A percentile compares a stretch with the other conserved stretches of the same genome.
These are phyloP conservation scores for Furcasterigmium furcatum DNA, from an alignment of 2,329 filamentous ascomycete genomes.

Conservation along the genomic window DNA sequence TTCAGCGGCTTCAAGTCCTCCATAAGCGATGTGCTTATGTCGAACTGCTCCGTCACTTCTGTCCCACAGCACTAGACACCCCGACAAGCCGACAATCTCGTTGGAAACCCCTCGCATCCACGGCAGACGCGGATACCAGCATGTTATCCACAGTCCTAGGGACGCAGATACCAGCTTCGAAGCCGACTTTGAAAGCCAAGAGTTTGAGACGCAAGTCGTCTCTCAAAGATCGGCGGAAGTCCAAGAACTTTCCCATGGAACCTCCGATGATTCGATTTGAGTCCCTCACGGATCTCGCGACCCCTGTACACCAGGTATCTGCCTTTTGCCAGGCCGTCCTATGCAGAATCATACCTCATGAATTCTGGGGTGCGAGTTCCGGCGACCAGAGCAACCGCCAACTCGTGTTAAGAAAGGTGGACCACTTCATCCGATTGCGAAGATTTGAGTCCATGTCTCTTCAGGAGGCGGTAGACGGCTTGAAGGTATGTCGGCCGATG, in stretches of 20 bases:
- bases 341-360: slow-evolving; percentile 66
- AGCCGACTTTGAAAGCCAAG: background rate
- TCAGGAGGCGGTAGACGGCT: slow-evolving; percentile 70
- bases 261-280: slow-evolving; percentile 33
- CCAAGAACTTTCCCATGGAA: background rate
- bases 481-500: slow-evolving; percentile 68
- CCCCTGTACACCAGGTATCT: slow-evolving; percentile 66
- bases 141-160: background rate
- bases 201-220: background rate
- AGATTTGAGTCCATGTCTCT: slow-evolving; percentile 79
- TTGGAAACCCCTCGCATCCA: background rate
- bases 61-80: slow-evolving; percentile 46
- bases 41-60: slow-evolving; percentile 78
- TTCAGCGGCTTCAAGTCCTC: slow-evolving; percentile 64
- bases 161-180: background rate
- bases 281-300: slow-evolving; percentile 65
- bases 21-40: slow-evolving; percentile 76
- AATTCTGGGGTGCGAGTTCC: slow-evolving; percentile 66
- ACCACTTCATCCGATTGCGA: slow-evolving; percentile 73
- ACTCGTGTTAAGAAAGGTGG: slow-evolving; percentile 63
- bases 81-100: background rate
- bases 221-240: background rate
- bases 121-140: background rate
- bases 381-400: slow-evolving; percentile 56
- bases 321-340: slow-evolving; percentile 82